A percentile compares a stretch with the other conserved stretches of the same genome.
phyloP scores from a whole-genome alignment of 176 grass and related monocot genomes.

The Oryza australiensis region DNA sequence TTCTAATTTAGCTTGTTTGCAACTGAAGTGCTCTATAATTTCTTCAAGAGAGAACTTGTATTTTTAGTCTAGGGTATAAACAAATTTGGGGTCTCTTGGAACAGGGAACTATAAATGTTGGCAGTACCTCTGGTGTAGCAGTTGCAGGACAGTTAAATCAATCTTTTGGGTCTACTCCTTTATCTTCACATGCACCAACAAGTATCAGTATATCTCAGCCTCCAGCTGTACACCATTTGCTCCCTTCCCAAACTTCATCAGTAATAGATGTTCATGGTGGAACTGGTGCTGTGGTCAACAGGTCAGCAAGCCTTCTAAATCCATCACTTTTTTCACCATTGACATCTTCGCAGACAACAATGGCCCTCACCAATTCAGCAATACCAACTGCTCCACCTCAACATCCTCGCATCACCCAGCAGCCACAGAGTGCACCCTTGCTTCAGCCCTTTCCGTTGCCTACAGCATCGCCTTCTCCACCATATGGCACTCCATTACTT shows the following conservation, averaged over 20 bases:
- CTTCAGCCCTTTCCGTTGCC: conserved; percentile 59
- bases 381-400: conserved; percentile 46
- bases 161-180: conserved; percentile 18
- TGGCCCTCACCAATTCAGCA: conserved; percentile 19
- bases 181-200: conserved; percentile 35
- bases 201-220: conserved; percentile 11
- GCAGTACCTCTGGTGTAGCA: conserved; percentile 32
- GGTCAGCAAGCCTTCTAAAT: conserved; percentile 48
- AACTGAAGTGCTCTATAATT: conserved; percentile 7
- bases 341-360: conserved; percentile 39
- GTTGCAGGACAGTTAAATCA: conserved; percentile 26
- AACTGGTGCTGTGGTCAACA: conserved; percentile 11
- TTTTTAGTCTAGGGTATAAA: conserved; percentile 10
- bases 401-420: conserved; percentile 45
- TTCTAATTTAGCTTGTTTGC: not conserved
- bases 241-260: conserved; percentile 32
- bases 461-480: conserved; percentile 42
- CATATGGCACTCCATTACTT: conserved; percentile 55
- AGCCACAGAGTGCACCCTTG: conserved; percentile 49
- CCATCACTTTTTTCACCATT: conserved; percentile 53
- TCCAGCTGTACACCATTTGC: conserved; percentile 29
- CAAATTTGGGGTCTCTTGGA: conserved; percentile 19
- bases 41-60: not conserved
- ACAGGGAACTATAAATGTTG: conserved; percentile 44
- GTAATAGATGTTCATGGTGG: conserved; percentile 33